These are phyloP conservation scores for Acacia pycnantha DNA, from an alignment of 331 rosid species.

Conservation along the genomic window DNA sequence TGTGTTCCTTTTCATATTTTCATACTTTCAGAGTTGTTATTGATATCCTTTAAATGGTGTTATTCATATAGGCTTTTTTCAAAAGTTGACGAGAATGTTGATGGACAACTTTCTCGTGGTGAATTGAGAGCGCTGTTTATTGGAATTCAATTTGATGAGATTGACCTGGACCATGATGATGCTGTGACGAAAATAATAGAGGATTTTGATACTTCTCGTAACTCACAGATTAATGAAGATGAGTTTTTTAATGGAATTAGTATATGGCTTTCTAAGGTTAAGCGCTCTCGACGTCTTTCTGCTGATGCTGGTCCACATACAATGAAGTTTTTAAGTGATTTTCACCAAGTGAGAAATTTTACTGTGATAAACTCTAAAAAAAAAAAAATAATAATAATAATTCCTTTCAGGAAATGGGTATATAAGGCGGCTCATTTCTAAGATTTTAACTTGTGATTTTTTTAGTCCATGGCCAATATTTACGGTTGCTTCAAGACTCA, in stretches of 20 bases:
- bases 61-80: constrained; percentile 54
- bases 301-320: constrained; percentile 51
- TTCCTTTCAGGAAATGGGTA: too few species aligned
- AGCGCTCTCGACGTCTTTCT: constrained; percentile 16
- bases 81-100: constrained; percentile 45
- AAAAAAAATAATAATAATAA: too few species aligned
- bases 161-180: constrained; percentile 62
- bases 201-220: constrained; percentile 62
- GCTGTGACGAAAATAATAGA: constrained; percentile 55
- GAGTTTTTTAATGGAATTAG: constrained; percentile 61
- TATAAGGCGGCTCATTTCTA: too few species aligned
- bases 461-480: too few species aligned
- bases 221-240: neutral
- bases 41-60: constrained; percentile 20
- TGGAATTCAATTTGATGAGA: constrained; percentile 68
- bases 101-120: constrained; percentile 45
- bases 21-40: constrained; percentile 2
- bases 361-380: neutral
- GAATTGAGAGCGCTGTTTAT: constrained; percentile 75
- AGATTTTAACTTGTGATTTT: too few species aligned
- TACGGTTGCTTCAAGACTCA: too few species aligned
- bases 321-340: constrained; percentile 40
- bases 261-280: constrained; percentile 61
- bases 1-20: neutral
- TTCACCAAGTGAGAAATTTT: constrained; percentile 50